Base-by-base conservation (phyloP, 176 grass and related monocot genomes). In the Chrysopogon serrulatus region DNA sequence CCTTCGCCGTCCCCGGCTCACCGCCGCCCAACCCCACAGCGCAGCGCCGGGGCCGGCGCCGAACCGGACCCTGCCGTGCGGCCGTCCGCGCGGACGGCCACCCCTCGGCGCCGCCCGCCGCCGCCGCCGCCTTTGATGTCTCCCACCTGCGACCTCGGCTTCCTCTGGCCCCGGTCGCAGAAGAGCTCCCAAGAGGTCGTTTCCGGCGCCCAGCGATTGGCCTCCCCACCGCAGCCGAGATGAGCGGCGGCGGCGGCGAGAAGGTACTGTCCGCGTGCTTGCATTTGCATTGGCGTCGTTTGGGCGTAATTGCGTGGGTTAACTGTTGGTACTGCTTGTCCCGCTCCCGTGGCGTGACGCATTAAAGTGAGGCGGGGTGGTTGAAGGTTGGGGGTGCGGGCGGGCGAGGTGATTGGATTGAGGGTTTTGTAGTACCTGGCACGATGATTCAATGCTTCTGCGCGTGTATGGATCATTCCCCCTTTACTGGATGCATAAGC, bases 231-330 rank as follows among this genome's bases (percentile, higher is more conserved):
- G 36, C 85, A 81, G 89, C 48, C 77, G 77, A 85, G 71, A 91
- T 91, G 89, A 91, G 53, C 77, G 76, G 89, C 74, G 77, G 36
- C 39, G 77, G 61, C 87, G 85, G 48, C 70, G 76, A 91, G 41
- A 57, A 90, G 88, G 88, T 90, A 86, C 54, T 31, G 23, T 2
- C 15, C 21, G 9, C 17, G 14, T 45, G 59, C 14, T 79, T 37
- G 60, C 88, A 66, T 82, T 67, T 79, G 2, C 84, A 17, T 65
- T n/a, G n/a, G n/a, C 56, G 62, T 54, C 51, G 21, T 81, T 82
- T 19, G 12, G 18, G 69, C 14, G 33, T 79, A 71, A 37, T 73
- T 10, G 79, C 66, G 65, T 13, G 18, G 59, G 2, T 53, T 75
- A 23, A 48, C 27, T 80, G 28, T 41, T 15, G 8, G 56, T 73